These are phyloP conservation scores for Tulasnella sp. DNA, from an alignment of 768 basidiomycete genomes.

Conservation along the genomic window DNA sequence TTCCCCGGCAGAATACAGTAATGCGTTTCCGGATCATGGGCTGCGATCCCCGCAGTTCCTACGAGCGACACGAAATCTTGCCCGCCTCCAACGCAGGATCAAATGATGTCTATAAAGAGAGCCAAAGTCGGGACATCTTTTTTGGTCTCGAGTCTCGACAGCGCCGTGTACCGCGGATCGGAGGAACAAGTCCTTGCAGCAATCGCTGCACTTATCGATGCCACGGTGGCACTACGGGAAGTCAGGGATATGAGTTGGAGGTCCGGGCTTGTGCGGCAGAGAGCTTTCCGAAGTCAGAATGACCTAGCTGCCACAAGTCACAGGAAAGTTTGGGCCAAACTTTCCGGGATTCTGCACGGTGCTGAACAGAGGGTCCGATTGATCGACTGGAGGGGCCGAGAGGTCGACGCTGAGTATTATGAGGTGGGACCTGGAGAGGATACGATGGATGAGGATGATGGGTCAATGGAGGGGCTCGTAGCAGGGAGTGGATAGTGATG, in stretches of 20 bases:
- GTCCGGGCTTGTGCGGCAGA: background rate
- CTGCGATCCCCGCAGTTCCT: no score
- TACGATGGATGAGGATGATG: background rate
- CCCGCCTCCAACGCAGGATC: no score
- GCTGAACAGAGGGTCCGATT: background rate
- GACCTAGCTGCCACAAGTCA: background rate
- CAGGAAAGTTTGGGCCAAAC: background rate
- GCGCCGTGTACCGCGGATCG: background rate
- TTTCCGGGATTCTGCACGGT: background rate
- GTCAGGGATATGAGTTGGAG: background rate
- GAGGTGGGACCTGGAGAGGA: background rate
- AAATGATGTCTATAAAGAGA: no score
- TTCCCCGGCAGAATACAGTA: no score
- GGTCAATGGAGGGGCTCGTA: background rate
- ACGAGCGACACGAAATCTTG: no score
- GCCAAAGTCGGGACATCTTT: no score
- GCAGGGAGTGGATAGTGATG: background rate
- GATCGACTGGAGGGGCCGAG: background rate
- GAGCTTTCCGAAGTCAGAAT: background rate
- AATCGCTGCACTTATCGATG: background rate
- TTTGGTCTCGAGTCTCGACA: background rate
- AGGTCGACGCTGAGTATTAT: background rate
- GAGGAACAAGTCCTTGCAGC: background rate
- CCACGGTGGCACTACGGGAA: background rate
- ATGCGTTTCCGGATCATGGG: no score